These are phyloP conservation scores for Sugiyamaella smithiae DNA, from an alignment of 805 yeast species.

Conservation along the genomic window DNA sequence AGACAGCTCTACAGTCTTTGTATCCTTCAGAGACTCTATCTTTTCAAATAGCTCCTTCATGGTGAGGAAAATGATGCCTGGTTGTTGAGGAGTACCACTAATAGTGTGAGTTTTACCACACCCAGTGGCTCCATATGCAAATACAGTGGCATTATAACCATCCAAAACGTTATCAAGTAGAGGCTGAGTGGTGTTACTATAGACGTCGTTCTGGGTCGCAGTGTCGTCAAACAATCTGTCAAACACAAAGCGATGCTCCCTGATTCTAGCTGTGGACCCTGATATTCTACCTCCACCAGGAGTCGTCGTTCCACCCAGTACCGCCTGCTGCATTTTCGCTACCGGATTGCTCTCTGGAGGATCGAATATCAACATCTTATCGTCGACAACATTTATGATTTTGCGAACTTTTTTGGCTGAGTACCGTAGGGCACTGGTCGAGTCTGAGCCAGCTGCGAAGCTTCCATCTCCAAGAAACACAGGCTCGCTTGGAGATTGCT, in stretches of 20 bases:
- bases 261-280: conserved; percentile 37
- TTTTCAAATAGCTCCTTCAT: conserved; percentile 68
- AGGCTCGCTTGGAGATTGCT: conserved; percentile 39
- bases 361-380: conserved; percentile 80
- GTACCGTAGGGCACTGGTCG: conserved; percentile 10
- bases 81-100: conserved; percentile 66
- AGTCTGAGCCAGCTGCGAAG: conserved; percentile 31
- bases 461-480: conserved; percentile 57
- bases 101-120: conserved; percentile 97
- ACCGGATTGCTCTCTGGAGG: conserved; percentile 73
- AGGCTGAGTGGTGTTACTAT: conserved; percentile 62
- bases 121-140: conserved; percentile 95
- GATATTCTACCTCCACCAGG: conserved; percentile 32
- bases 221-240: conserved; percentile 71
- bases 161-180: conserved; percentile 70
- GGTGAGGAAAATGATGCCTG: conserved; percentile 78
- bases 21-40: conserved; percentile 56
- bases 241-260: conserved; percentile 79
- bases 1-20: conserved; percentile 56
- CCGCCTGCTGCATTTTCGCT: conserved; percentile 45
- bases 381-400: conserved; percentile 77
- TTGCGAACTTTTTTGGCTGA: conserved; percentile 52
- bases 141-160: conserved; percentile 64
- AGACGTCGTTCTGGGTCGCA: conserved; percentile 66
- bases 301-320: conserved; percentile 32